A percentile compares a stretch with the other conserved stretches of the same genome.
phyloP scores from a whole-genome alignment of 2,329 filamentous ascomycete species.

The Pseudocercospora eumusae region DNA sequence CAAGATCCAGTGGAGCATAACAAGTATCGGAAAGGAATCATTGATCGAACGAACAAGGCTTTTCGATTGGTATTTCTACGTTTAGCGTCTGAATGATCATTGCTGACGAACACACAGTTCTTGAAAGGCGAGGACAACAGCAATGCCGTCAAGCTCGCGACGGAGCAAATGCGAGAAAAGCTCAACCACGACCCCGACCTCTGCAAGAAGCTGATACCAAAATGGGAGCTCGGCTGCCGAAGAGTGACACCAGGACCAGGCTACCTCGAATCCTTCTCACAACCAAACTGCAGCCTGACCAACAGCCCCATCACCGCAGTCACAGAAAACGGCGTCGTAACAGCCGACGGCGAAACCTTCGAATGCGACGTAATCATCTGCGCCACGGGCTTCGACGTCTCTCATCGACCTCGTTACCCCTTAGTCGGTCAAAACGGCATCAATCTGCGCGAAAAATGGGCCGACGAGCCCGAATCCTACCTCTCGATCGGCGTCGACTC shows the following conservation, averaged over 20 bases:
- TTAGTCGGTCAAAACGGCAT: slow-evolving; percentile 31
- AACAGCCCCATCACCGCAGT: slow-evolving; percentile 43
- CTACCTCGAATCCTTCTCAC: slow-evolving; percentile 52
- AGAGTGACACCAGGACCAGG: slow-evolving; percentile 52
- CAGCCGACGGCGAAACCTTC: slow-evolving; percentile 37
- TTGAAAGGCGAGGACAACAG: not conserved
- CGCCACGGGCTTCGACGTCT: slow-evolving; percentile 42
- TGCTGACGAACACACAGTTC: not conserved
- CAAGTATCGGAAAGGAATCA: slow-evolving; percentile 12
- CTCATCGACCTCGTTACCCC: slow-evolving; percentile 35
- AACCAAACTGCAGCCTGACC: slow-evolving; percentile 49
- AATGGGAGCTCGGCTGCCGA: slow-evolving; percentile 44
- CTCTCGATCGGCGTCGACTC: slow-evolving; percentile 29
- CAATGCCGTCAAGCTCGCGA: slow-evolving; percentile 42
- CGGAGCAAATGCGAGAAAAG: slow-evolving; percentile 50
- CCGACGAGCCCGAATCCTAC: slow-evolving; percentile 40
- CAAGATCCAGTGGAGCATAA: slow-evolving; percentile 12
- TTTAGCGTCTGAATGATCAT: not conserved
- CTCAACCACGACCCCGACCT: slow-evolving; percentile 42
- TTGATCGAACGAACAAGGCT: slow-evolving; percentile 7
- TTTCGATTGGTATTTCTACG: not conserved
- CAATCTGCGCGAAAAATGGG: slow-evolving; percentile 42
- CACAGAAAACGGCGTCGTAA: slow-evolving; percentile 41
- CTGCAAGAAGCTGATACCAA: slow-evolving; percentile 43
- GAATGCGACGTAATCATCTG: slow-evolving; percentile 41